Evolutionary conservation across 2,329 filamentous ascomycete species (phyloP).

Genomic region (Colletotrichum coccodes): DNA sequence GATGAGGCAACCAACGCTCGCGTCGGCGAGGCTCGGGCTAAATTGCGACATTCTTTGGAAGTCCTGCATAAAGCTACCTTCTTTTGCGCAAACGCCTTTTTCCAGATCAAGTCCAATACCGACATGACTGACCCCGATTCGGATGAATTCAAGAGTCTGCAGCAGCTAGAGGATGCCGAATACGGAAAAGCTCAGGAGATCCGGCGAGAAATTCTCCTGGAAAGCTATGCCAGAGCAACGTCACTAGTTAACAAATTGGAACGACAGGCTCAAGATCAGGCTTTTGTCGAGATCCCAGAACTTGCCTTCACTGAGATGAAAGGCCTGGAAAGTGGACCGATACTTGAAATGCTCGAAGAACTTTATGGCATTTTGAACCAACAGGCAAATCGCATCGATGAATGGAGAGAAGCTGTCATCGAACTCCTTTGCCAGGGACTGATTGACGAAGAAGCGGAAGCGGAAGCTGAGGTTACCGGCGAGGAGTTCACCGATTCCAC

Average conservation of each 20-base stretch:
- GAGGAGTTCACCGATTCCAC: conserved; percentile 92
- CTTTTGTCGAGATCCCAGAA: conserved; percentile 72
- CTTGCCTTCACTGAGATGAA: conserved; percentile 59
- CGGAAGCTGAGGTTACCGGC: conserved; percentile 77
- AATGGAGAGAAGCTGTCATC: conserved; percentile 80
- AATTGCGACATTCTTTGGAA: conserved; percentile 79
- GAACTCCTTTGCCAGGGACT: conserved; percentile 78
- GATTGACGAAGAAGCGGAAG: conserved; percentile 81
- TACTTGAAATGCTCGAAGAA: conserved; percentile 73
- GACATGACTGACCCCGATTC: conserved; percentile 73
- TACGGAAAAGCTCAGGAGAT: conserved; percentile 85
- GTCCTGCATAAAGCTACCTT: conserved; percentile 85
- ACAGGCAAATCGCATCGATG: conserved; percentile 76
- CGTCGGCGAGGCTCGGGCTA: conserved; percentile 69
- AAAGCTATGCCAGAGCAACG: conserved; percentile 66
- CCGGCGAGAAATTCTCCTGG: conserved; percentile 80
- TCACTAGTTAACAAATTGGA: conserved; percentile 72
- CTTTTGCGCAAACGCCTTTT: conserved; percentile 85
- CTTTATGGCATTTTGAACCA: conserved; percentile 75
- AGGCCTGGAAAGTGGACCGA: conserved; percentile 78
- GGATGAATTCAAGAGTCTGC: conserved; percentile 71
- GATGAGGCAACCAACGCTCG: conserved; percentile 45
- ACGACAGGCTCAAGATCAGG: conserved; percentile 60
- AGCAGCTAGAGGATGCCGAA: conserved; percentile 75
- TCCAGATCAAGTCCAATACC: conserved; percentile 80